phyloP scores from a whole-genome alignment of 495 filamentous ascomycete species.

The Penicillium diatomitis region DNA sequence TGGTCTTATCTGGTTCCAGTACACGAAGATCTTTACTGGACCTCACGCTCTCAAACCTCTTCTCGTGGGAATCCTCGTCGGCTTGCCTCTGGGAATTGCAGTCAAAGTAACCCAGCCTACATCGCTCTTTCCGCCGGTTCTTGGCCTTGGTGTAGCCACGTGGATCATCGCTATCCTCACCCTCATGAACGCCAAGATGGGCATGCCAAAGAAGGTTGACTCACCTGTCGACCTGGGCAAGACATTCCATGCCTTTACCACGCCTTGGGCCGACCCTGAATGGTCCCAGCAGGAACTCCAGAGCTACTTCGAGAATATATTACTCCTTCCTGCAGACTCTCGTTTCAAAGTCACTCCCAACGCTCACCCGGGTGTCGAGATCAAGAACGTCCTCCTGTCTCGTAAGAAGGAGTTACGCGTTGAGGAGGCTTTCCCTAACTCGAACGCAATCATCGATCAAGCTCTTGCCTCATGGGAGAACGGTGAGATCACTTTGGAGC shows the following conservation, averaged over 20 bases:
- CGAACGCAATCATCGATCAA: constrained; percentile 28
- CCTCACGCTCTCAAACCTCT: constrained; percentile 45
- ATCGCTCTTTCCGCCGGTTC: constrained; percentile 40
- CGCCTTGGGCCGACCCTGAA: constrained; percentile 36
- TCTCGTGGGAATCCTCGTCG: constrained; percentile 34
- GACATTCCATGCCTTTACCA: constrained; percentile 35
- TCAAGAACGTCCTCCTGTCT: constrained; percentile 33
- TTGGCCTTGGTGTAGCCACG: constrained; percentile 42
- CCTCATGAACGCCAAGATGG: constrained; percentile 34
- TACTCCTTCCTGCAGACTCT: constrained; percentile 18
- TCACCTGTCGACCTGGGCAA: constrained; percentile 30
- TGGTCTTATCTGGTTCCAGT: constrained; percentile 51
- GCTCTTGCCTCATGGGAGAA: constrained; percentile 34
- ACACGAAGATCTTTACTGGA: constrained; percentile 51
- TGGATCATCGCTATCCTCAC: constrained; percentile 47
- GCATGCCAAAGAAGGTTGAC: constrained; percentile 34
- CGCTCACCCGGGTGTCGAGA: constrained; percentile 40
- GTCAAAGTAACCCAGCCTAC: constrained; percentile 25
- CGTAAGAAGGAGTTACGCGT: constrained; percentile 24
- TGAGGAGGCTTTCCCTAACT: constrained; percentile 38
- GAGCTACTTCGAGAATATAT: constrained; percentile 31
- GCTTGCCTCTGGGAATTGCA: constrained; percentile 39
- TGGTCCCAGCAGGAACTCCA: constrained; percentile 47
- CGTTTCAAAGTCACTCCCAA: constrained; percentile 29
- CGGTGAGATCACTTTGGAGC: constrained; percentile 35